Base-by-base conservation (phyloP, 257 asterid genomes). In the Fraxinus excelsior region DNA sequence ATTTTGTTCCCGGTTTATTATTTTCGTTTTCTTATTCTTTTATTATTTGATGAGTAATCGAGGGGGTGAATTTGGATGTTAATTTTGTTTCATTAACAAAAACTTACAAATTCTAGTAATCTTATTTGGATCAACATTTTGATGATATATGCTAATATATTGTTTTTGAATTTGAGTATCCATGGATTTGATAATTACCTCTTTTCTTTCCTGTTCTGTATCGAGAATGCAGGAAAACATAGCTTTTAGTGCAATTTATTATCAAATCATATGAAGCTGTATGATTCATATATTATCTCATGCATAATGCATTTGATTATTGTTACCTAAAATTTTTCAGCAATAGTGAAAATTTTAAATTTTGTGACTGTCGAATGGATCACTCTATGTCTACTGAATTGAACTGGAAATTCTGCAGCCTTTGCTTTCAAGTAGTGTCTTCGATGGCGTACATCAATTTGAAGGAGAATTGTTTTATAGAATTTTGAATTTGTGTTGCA, bases 201-300 rank as follows among this genome's bases (percentile, higher is more conserved):
- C 66, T 77, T 35, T 56, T 38, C 51, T 77, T 70, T 70, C 60
- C 70, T 26, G 12, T 23, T 62, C 34, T 62, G 32, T 25, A 23
- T 62, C 68, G 12, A 23, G 7, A 62, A 62, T 62, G 32, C 68
- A 9, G 67, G 67, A 60, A 53, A 60, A 60, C 32, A 60, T 60
- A 58, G 62, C 25, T 56, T 56, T 56, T 56, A 56, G 0, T 6
- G 6, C 6, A 60, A 14, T 62, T 62, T 62, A 26, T 62, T 9
- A 53, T 62, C 2, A 7, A 23, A 62, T 62, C 34, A 62, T 62
- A 62, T 7, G 29, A 12, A 58, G 67, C 31, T 58, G 67, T 8
- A 58, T 12, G 13, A 3, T 10, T 62, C 8, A 62, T 23, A 25
- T 62, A 58, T 26, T 60, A 3, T 62, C 18, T 23, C 29, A 7